phyloP scores from a whole-genome alignment of 495 filamentous ascomycete species.

The Parathielavia appendiculata region DNA sequence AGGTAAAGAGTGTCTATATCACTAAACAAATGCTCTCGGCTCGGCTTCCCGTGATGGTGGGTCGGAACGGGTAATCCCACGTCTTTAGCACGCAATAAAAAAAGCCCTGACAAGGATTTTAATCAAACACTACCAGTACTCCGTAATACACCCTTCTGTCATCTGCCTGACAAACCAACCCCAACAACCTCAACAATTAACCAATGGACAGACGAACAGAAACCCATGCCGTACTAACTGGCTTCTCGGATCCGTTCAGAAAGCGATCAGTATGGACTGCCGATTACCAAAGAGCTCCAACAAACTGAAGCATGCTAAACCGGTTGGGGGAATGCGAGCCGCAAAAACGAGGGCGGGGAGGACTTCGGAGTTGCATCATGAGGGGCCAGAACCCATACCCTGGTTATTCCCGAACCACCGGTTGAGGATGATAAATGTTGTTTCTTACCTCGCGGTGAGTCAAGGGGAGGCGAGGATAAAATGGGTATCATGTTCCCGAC shows the following conservation, averaged over 20 bases:
- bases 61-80: too few species aligned
- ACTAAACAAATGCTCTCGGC: neutral
- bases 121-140: too few species aligned
- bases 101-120: too few species aligned
- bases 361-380: neutral
- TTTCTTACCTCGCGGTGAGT: neutral
- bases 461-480: neutral
- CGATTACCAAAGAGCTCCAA: neutral
- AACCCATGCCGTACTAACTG: too few species aligned
- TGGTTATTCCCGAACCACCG: conserved; percentile 13
- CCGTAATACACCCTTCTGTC: too few species aligned
- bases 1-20: neutral
- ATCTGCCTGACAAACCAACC: too few species aligned
- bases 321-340: conserved; percentile 3
- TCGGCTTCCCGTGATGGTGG: neutral
- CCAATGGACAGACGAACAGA: too few species aligned
- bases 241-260: too few species aligned
- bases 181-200: too few species aligned
- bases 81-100: too few species aligned
- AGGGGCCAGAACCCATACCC: conserved; percentile 9
- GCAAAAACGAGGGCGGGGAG: neutral
- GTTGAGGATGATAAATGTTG: neutral
- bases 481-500: neutral
- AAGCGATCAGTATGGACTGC: neutral
- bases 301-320: conserved; percentile 5